phyloP scores from a whole-genome alignment of 1,284 basidiomycete species.

The Trametes versicolor region DNA sequence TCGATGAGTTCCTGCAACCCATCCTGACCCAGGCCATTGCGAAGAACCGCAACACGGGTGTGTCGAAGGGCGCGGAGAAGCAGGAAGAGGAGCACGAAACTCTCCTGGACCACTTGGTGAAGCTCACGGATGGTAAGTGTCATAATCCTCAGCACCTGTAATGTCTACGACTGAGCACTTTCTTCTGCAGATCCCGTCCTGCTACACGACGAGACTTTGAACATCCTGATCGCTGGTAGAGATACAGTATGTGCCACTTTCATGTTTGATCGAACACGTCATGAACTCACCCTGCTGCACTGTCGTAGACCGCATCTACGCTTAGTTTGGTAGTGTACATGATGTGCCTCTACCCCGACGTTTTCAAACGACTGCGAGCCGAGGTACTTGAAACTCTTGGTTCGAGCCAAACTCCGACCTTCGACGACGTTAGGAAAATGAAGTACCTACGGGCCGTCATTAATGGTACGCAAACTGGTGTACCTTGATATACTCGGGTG shows the following conservation, averaged over 20 bases:
- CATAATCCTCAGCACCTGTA: no score
- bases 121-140: constrained; percentile 41
- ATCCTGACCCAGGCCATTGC: constrained; percentile 52
- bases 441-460: constrained; percentile 49
- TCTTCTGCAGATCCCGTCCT: constrained; percentile 30
- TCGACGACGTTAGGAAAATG: constrained; percentile 51
- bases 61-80: constrained; percentile 23
- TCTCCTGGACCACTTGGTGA: constrained; percentile 52
- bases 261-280: background rate
- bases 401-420: constrained; percentile 46
- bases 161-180: background rate
- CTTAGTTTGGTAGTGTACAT: constrained; percentile 54
- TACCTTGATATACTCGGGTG: background rate
- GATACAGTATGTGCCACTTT: constrained; percentile 47
- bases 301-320: constrained; percentile 46
- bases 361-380: constrained; percentile 48
- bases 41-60: constrained; percentile 41
- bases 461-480: constrained; percentile 32
- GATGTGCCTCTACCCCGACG: constrained; percentile 50
- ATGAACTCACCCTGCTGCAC: background rate
- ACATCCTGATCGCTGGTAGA: constrained; percentile 52
- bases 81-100: constrained; percentile 40
- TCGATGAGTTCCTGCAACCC: constrained; percentile 44
- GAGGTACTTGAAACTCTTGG: constrained; percentile 54
- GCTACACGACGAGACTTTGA: constrained; percentile 52